A percentile compares a stretch with the other conserved stretches of the same genome.
phyloP scores from a whole-genome alignment of 805 yeast species.

The Saturnispora bothae region DNA sequence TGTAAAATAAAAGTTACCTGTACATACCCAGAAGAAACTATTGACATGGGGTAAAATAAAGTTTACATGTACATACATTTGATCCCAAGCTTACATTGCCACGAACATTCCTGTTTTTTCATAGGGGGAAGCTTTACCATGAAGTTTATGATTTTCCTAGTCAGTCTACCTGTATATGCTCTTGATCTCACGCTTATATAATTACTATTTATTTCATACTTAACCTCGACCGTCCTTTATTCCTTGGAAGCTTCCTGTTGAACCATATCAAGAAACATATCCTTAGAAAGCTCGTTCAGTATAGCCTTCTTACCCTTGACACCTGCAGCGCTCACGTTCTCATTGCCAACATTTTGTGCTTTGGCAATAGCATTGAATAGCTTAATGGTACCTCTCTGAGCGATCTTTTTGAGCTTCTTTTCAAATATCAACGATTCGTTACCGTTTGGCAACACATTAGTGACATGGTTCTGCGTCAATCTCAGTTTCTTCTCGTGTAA shows the following conservation, averaged over 20 bases:
- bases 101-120: too few relatives aligned
- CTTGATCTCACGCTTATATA: not conserved
- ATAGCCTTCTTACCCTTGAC: slow-evolving; percentile 40
- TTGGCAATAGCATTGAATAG: slow-evolving; percentile 25
- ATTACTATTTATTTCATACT: not conserved
- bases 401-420: slow-evolving; percentile 60
- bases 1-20: too few relatives aligned
- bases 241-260: slow-evolving; percentile 54
- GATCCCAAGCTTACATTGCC: too few relatives aligned
- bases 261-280: slow-evolving; percentile 79
- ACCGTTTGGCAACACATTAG: slow-evolving; percentile 56
- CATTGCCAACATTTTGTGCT: slow-evolving; percentile 71
- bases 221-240: not conserved
- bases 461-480: slow-evolving; percentile 57
- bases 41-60: too few relatives aligned
- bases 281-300: slow-evolving; percentile 74
- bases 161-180: not conserved
- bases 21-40: too few relatives aligned
- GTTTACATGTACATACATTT: slow-evolving; percentile 4
- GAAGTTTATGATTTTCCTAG: too few relatives aligned
- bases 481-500: slow-evolving; percentile 59
- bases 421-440: slow-evolving; percentile 43
- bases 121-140: too few relatives aligned
- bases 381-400: slow-evolving; percentile 26
- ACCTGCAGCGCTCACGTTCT: slow-evolving; percentile 26